phyloP scores from a whole-genome alignment of 1,284 basidiomycete genomes.

The Ceratobasidium papillatum region DNA sequence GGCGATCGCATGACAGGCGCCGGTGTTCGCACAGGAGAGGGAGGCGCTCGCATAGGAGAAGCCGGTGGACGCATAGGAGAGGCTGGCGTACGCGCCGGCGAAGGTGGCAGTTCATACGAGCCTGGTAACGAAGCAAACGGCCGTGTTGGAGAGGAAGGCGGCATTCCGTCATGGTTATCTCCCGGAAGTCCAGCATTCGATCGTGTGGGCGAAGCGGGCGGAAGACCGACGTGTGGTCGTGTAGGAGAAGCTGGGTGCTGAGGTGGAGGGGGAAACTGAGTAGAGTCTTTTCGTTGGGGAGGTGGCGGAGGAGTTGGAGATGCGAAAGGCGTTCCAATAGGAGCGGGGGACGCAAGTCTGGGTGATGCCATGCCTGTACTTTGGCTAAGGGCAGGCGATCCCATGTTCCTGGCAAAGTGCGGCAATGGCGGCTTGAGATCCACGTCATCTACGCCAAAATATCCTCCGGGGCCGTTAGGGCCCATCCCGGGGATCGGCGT shows the following conservation, averaged over 20 bases:
- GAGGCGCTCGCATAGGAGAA: constrained; percentile 7
- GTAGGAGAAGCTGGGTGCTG: constrained; percentile 36
- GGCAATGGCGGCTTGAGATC: constrained; percentile 21
- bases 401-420: background rate
- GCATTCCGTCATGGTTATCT: constrained; percentile 6
- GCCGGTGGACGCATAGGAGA: constrained; percentile 13
- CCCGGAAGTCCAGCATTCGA: background rate
- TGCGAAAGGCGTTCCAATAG: background rate
- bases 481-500: constrained; percentile 34
- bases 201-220: constrained; percentile 9
- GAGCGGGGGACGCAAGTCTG: background rate
- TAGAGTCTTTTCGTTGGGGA: constrained; percentile 4
- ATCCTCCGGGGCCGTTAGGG: background rate
- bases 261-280: constrained; percentile 28
- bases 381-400: background rate
- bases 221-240: constrained; percentile 23
- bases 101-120: background rate
- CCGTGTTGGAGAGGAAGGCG: constrained; percentile 18
- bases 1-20: background rate
- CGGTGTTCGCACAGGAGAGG: constrained; percentile 12
- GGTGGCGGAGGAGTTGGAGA: constrained; percentile 5
- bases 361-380: background rate
- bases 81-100: background rate
- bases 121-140: constrained; percentile 22
- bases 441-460: background rate